Percentiles rank a stretch among this genome's conserved stretches.
Conservation (phyloP, 768 basidiomycete species). For the Leccinum broughii region DNA sequence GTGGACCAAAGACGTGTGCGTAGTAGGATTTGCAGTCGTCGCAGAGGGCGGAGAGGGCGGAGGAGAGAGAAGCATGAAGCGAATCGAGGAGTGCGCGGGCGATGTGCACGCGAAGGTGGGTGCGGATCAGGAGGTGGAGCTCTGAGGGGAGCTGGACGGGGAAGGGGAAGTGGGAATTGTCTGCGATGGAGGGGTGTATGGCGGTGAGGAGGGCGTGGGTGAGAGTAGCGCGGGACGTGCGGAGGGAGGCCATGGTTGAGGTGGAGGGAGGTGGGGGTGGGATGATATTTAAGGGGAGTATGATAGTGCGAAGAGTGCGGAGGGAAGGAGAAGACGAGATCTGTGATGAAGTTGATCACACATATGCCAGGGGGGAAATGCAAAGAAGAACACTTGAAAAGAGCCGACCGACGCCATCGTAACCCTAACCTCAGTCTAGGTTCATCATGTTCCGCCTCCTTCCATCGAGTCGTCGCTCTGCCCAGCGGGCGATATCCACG, state of each 20-base stretch:
- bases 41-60: constrained; percentile 38
- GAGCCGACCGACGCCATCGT: constrained; percentile 18
- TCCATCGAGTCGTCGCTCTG: constrained; percentile 12
- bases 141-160: constrained; percentile 46
- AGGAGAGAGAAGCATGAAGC: constrained; percentile 42
- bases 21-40: constrained; percentile 52
- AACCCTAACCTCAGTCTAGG: constrained; percentile 38
- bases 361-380: constrained; percentile 1
- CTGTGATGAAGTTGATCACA: neutral
- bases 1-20: constrained; percentile 52
- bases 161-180: constrained; percentile 26
- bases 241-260: constrained; percentile 26
- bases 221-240: constrained; percentile 44
- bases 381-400: constrained; percentile 11
- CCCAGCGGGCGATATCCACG: constrained; percentile 42
- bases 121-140: constrained; percentile 52
- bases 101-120: constrained; percentile 44
- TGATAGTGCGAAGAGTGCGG: constrained; percentile 25
- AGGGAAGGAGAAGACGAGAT: constrained; percentile 18
- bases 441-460: constrained; percentile 20
- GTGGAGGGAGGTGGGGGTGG: neutral
- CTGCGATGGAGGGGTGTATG: constrained; percentile 44
- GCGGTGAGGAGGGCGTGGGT: constrained; percentile 54
- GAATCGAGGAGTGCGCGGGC: constrained; percentile 42
- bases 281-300: constrained; percentile 17